These are phyloP conservation scores for Aspergillus oerlinghausenensis DNA, from an alignment of 2,329 filamentous ascomycete genomes.

Conservation along the genomic window DNA sequence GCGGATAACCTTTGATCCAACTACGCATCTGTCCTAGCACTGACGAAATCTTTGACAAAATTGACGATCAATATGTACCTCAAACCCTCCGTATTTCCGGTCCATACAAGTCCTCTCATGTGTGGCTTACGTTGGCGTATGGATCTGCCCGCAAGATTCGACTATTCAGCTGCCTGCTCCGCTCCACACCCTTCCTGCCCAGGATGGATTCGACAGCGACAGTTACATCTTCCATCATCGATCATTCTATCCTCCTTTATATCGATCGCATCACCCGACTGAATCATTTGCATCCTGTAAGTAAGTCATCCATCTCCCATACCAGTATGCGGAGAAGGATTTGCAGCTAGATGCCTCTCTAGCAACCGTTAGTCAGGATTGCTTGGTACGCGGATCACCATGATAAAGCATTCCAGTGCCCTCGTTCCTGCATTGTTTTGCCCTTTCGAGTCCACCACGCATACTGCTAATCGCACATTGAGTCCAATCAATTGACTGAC, in stretches of 20 bases:
- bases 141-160: not conserved
- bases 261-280: constrained; percentile 6
- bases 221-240: not conserved
- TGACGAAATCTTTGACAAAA: not conserved
- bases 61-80: not conserved
- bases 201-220: not conserved
- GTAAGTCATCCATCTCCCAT: constrained; percentile 5
- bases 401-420: constrained; percentile 15
- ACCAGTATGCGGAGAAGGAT: not conserved
- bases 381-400: not conserved
- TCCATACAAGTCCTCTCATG: not conserved
- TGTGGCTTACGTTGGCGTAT: not conserved
- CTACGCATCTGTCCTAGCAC: not conserved
- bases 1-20: not conserved
- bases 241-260: not conserved
- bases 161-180: not conserved
- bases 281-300: constrained; percentile 5
- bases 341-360: not conserved
- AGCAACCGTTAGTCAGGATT: not conserved
- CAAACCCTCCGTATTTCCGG: not conserved
- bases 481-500: constrained; percentile 8
- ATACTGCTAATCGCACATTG: constrained; percentile 11
- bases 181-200: constrained; percentile 2
- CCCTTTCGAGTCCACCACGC: constrained; percentile 3
- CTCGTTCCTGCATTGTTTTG: constrained; percentile 18